Evolutionary conservation across 1,284 basidiomycete genomes (phyloP), one percentile per base, ranked within the genome.

Genomic region (Mycena sp.): DNA sequence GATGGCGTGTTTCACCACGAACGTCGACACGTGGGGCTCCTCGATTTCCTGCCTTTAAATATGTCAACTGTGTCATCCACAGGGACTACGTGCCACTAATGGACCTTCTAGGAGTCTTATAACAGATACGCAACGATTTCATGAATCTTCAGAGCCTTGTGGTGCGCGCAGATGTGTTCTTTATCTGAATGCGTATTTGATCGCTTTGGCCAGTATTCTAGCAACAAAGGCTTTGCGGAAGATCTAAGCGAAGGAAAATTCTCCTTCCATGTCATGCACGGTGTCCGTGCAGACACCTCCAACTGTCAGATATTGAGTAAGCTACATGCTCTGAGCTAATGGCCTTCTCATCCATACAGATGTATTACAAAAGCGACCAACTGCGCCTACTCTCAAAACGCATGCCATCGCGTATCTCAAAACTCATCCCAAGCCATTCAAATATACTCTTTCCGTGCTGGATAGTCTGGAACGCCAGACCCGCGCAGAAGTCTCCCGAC

Each of bases 71-170:
- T n/a, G n/a, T n/a, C n/a, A n/a, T 35, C 32, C 32, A 35, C 32
- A 35, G 32, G 9, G 14, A 35, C 32, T 35, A 35, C 32, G 32
- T 35, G 9, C 32, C 32, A 14, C 32, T 99, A 1, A 93, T 96
- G 60, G 98, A 98, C 74, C 83, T 99, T 11, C 92, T 99, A 65
- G 95, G 96, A 1, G 87, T 99, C 10, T 93, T 90, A 72, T 99
- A 96, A 75, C 98, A 99, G 76, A 98, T 99, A 67, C 83, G 96
- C n/a, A 97, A 99, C 74, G 97, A 99, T n/a, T 50, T 25, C n/a
- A 29, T 58, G 55, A 58, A 58, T 28, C 26, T 58, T 11, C 32
- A 21, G 26, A 57, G 54, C n/a, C 12, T 26, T 35, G 29, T 11
- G 5, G 44, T 57, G 17, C 21, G 21, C 16, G 6, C 19, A 5